Base-by-base conservation (phyloP, 257 asterid species). In the Solanum rostratum region DNA sequence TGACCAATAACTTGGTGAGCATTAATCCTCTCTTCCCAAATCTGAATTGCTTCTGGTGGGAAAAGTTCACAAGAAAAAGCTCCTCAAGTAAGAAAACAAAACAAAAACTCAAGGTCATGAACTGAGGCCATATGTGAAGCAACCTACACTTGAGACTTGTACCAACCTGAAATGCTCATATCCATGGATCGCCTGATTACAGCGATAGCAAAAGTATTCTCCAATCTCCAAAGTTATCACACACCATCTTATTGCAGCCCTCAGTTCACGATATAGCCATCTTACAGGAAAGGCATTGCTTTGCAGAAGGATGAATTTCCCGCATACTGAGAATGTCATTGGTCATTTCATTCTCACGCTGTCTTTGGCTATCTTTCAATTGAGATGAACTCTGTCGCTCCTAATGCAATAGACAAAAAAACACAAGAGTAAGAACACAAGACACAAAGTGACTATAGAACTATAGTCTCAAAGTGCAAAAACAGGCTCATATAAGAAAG, bases 221-320 rank as follows among this genome's bases (percentile, higher is more conserved):
- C n/a, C n/a, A n/a, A n/a, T 83, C 83, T 81, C 97, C 98, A 86
- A 98, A 96, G 84, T 93, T 96, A 3, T 86, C 80, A 82, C 98
- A 96, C 81, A 74, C 92, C 91, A 96, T 93, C 90, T 94, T 96
- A 87, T 96, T 96, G 95, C 99, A 96, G 78, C 98, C 99, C 89
- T 91, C 99, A 30, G 91, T 90, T 84, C 95, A 91, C 37, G 96
- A 89, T 83, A 94, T 94, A 46, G 98, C 98, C 95, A 93, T 94
- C 88, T 91, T 92, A 90, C 99, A 96, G 27, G 92, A 87, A 88
- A 98, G 99, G 91, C 98, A 96, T 87, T 88, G 98, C 89, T 93
- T 96, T 2, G 98, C 93, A 86, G 57, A 84, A 57, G 85, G 89
- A n/a, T 49, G 59, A 76, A 94, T 94, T 88, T 89, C 94, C 88